phyloP scores from a whole-genome alignment of 306 rosid genomes.

The Malus asiatica region DNA sequence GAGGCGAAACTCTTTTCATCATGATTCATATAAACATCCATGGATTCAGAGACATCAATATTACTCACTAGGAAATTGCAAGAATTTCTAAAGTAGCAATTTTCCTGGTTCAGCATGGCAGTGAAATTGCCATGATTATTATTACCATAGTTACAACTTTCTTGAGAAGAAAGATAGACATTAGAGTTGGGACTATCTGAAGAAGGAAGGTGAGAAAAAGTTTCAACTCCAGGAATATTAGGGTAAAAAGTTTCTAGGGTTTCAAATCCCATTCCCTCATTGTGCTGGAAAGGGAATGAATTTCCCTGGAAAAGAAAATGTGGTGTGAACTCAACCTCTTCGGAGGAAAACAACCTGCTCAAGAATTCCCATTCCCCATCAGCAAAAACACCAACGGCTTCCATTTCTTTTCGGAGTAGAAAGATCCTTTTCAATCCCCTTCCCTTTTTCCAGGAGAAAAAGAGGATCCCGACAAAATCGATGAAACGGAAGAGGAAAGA shows the following conservation, averaged over 20 bases:
- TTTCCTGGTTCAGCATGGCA: constrained; percentile 26
- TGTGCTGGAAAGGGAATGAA: constrained; percentile 24
- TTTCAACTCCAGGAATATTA: constrained; percentile 4
- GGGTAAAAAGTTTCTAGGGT: constrained; percentile 24
- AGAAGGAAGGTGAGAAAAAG: constrained; percentile 31
- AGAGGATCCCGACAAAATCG: background rate
- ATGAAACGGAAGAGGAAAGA: background rate
- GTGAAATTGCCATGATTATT: constrained; percentile 7
- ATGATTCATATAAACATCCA: constrained; percentile 19
- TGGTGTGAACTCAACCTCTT: constrained; percentile 34
- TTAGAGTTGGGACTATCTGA: constrained; percentile 37
- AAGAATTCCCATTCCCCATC: constrained; percentile 70
- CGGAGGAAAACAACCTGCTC: constrained; percentile 35
- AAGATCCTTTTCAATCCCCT: too few species aligned
- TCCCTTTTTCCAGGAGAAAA: background rate
- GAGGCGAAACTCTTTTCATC: constrained; percentile 21
- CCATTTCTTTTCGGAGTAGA: constrained; percentile 35
- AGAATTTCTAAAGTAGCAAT: constrained; percentile 14
- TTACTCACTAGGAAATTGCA: constrained; percentile 4
- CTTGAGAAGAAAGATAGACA: constrained; percentile 43
- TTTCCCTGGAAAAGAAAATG: constrained; percentile 35
- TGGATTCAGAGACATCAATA: constrained; percentile 13
- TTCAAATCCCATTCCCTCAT: constrained; percentile 35
- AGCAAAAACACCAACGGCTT: constrained; percentile 49
- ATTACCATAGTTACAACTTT: constrained; percentile 17